Conservation (phyloP, 225 moss, liverwort and hornwort genomes). For the Thuidium tamariscinum region DNA sequence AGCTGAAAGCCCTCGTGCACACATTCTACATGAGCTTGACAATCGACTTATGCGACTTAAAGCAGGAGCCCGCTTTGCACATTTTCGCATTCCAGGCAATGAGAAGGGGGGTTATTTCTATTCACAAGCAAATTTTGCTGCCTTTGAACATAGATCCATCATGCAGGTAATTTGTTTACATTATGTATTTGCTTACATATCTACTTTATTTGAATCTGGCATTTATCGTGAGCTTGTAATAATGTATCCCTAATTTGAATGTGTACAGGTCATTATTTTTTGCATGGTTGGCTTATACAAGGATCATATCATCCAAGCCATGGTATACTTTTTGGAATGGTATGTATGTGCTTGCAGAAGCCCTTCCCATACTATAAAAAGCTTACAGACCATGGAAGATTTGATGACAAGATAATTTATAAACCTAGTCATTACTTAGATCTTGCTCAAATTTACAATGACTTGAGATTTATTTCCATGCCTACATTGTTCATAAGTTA, state of each 20-base stretch:
- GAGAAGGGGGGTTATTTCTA: rapidly evolving
- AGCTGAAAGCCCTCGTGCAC: neutral
- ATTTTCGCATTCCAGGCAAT: neutral
- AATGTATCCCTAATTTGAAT: no score
- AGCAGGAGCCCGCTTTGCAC: neutral
- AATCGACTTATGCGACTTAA: neutral
- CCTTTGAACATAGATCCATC: neutral
- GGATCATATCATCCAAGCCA: no score
- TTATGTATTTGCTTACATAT: neutral
- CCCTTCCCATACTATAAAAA: no score
- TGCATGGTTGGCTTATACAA: no score
- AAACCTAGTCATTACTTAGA: no score
- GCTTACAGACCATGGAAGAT: no score
- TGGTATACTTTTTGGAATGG: no score
- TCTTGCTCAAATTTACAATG: no score
- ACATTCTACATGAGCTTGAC: neutral
- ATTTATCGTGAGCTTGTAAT: neutral
- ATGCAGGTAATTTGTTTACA: neutral
- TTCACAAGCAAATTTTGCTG: neutral
- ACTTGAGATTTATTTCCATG: no score
- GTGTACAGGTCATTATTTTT: neutral
- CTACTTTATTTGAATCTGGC: neutral
- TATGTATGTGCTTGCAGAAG: no score
- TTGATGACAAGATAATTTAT: no score
- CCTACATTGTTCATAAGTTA: no score